Evolutionary conservation across 2,329 filamentous ascomycete genomes (phyloP).

Genomic region (Macrophomina phaseolina): DNA sequence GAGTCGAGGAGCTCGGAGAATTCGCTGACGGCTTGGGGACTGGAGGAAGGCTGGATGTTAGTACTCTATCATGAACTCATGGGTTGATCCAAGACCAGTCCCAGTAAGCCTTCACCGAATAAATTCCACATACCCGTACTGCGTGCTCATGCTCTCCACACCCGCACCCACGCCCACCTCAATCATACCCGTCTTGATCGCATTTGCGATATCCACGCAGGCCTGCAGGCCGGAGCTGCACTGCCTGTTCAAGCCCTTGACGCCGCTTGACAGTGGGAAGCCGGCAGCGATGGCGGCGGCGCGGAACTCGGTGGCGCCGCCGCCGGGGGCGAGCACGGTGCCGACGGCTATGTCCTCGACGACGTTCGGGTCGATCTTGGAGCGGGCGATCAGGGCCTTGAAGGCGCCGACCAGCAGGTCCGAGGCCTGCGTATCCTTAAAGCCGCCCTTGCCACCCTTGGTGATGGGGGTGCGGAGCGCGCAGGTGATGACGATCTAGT

Average conservation of each 20-base stretch:
- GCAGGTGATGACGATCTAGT: conserved; percentile 85
- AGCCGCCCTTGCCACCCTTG: conserved; percentile 88
- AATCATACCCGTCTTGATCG: conserved; percentile 90
- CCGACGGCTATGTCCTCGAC: conserved; percentile 95
- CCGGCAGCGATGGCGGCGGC: conserved; percentile 89
- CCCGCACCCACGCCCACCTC: conserved; percentile 93
- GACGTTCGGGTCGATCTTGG: conserved; percentile 82
- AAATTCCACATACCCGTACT: conserved; percentile 65
- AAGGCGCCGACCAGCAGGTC: conserved; percentile 87
- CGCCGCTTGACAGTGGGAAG: conserved; percentile 83
- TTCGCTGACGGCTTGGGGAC: conserved; percentile 80
- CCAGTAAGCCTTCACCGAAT: too few relatives aligned
- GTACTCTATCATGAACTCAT: too few relatives aligned
- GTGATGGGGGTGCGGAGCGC: conserved; percentile 91
- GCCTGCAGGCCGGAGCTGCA: conserved; percentile 94
- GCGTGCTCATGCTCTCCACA: conserved; percentile 92
- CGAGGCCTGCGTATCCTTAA: conserved; percentile 90
- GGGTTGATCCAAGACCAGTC: too few relatives aligned
- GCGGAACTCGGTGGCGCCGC: conserved; percentile 95
- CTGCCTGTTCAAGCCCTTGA: conserved; percentile 89
- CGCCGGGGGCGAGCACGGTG: conserved; percentile 87
- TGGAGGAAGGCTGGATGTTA: background rate
- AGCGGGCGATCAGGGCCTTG: conserved; percentile 75
- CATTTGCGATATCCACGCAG: conserved; percentile 91
- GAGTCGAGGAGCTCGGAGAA: conserved; percentile 88